Evolutionary conservation across 306 rosid species (phyloP).

Genomic region (Sindora glabra): DNA sequence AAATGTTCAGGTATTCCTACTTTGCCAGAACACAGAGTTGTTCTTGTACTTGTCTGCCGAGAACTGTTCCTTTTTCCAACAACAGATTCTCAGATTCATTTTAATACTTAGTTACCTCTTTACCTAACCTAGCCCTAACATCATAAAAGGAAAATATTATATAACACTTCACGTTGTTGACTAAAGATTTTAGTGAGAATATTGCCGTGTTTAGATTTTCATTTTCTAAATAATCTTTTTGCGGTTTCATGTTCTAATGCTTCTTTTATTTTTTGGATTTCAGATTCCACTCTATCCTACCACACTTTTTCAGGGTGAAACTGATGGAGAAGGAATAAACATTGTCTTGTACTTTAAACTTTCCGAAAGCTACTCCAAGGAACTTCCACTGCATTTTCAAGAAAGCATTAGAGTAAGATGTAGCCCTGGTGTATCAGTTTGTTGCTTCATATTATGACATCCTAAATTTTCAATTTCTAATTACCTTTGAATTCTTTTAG

Average conservation of each 20-base stretch:
- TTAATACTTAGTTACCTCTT: too few relatives aligned
- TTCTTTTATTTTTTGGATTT: conserved; percentile 28
- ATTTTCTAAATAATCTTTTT: too few relatives aligned
- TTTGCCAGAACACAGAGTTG: not conserved
- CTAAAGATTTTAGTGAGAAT: too few relatives aligned
- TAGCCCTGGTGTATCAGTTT: conserved; percentile 20
- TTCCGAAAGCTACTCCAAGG: conserved; percentile 64
- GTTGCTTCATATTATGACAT: not conserved
- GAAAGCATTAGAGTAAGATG: conserved; percentile 78
- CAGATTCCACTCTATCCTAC: conserved; percentile 87
- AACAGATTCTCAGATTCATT: too few relatives aligned
- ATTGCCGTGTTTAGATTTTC: too few relatives aligned
- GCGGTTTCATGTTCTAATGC: too few relatives aligned
- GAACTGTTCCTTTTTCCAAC: not conserved
- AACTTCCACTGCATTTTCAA: conserved; percentile 74
- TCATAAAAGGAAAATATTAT: too few relatives aligned
- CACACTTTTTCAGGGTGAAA: conserved; percentile 83
- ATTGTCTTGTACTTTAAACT: conserved; percentile 90
- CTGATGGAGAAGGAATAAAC: conserved; percentile 92
- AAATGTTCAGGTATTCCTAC: conserved; percentile 74
- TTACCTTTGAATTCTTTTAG: too few relatives aligned
- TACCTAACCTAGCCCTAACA: too few relatives aligned
- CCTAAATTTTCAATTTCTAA: too few relatives aligned
- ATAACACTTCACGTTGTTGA: too few relatives aligned
- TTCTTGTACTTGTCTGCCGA: not conserved